Evolutionary conservation across 306 rosid species (phyloP).

Genomic region (Sechiopsis laciniata): DNA sequence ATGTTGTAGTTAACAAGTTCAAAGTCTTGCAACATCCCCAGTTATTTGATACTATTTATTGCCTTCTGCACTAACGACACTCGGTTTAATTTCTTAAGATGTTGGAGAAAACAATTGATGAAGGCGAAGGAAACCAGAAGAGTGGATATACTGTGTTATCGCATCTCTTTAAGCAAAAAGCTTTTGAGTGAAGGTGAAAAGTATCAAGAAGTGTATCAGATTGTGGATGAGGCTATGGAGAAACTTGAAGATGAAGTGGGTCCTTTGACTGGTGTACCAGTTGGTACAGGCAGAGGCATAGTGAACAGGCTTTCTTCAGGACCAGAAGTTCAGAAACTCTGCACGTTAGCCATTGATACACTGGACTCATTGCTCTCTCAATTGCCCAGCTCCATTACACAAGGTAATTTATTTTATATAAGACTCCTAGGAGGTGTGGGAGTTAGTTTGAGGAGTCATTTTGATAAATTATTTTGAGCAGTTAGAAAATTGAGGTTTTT

Average conservation of each 20-base stretch:
- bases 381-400: neutral
- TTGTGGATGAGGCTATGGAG: slow-evolving; percentile 67
- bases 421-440: no score
- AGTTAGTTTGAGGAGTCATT: no score
- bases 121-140: slow-evolving; percentile 83
- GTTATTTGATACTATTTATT: neutral
- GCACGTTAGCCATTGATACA: slow-evolving; percentile 64
- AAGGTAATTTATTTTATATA: slow-evolving; percentile 16
- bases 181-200: slow-evolving; percentile 60
- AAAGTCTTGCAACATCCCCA: neutral
- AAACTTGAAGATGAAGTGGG: slow-evolving; percentile 92
- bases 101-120: slow-evolving; percentile 77
- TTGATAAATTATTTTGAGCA: no score
- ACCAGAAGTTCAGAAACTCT: slow-evolving; percentile 87
- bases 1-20: slow-evolving; percentile 10
- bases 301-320: slow-evolving; percentile 97
- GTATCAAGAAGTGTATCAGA: slow-evolving; percentile 47
- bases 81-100: slow-evolving; percentile 31
- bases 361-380: slow-evolving; percentile 47
- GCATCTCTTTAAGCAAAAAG: slow-evolving; percentile 75
- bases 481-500: no score
- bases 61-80: neutral
- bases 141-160: slow-evolving; percentile 83
- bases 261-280: slow-evolving; percentile 63
- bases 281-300: slow-evolving; percentile 87